Evolutionary conservation across 2,329 filamentous ascomycete species (phyloP).

Genomic region (Fusarium albidum): DNA sequence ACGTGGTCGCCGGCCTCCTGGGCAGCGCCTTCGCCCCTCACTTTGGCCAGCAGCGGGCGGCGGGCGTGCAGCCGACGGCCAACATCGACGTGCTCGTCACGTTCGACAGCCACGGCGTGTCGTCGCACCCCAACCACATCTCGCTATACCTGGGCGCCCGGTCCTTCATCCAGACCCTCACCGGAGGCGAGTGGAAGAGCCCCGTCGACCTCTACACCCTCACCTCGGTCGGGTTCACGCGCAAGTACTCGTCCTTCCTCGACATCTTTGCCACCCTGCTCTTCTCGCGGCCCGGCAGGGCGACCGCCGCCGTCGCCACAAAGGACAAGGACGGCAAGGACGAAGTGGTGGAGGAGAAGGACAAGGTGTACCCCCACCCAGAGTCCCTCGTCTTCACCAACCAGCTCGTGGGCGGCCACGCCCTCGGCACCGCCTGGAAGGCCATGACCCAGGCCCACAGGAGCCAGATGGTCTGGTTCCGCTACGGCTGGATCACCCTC

Average conservation of each 20-base stretch:
- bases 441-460: conserved; percentile 92
- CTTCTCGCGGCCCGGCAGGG: background rate
- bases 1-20: conserved; percentile 75
- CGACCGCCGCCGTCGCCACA: conserved; percentile 41
- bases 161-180: conserved; percentile 73
- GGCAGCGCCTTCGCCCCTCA: conserved; percentile 77
- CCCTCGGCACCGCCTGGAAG: conserved; percentile 69
- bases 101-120: conserved; percentile 85
- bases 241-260: conserved; percentile 84
- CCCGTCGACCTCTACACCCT: conserved; percentile 90
- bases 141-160: conserved; percentile 85
- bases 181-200: conserved; percentile 68
- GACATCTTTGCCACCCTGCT: conserved; percentile 78
- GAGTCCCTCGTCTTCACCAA: conserved; percentile 75
- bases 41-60: conserved; percentile 49
- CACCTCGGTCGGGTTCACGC: conserved; percentile 71
- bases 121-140: conserved; percentile 91
- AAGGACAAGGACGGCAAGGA: conserved; percentile 43
- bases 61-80: conserved; percentile 50
- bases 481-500: conserved; percentile 91
- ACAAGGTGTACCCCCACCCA: conserved; percentile 49
- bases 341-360: too few relatives aligned
- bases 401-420: conserved; percentile 66
- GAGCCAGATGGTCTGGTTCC: conserved; percentile 99
- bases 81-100: conserved; percentile 86